Base-by-base conservation (phyloP, 73 alveolate genomes). In the Effrenium voratum region DNA sequence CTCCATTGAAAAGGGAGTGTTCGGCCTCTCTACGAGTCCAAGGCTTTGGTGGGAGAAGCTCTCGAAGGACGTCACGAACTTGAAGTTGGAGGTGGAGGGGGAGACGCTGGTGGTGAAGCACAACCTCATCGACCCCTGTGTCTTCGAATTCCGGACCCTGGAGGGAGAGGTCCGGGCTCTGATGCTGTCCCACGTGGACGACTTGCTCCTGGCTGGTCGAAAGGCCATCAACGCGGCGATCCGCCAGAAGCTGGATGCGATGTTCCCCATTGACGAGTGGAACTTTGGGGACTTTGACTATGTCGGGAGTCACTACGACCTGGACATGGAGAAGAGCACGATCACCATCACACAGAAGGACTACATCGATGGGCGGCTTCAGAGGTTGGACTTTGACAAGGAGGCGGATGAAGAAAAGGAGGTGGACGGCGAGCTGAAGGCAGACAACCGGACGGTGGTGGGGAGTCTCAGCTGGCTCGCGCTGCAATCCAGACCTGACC, bases 401-500 rank as follows among this genome's bases (percentile, higher is more conserved):
- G 93, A 55, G 60, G 41, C 79, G 30, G 55, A 44, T 43, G 34
- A 52, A 36, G 5, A 26, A 1, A n/a, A 3, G 6, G 44, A 5
- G 6, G 79, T 22, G 32, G 63, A 36, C 24, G 22, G 22, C 3
- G 93, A 84, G 32, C 81, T 55, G 63, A 38, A 55, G 12, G 93
- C 52, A 15, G 93, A 84, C 16, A 84, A 84, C 80, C 15, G 80
- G 36, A 84, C 93, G 0, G 38, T 85, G 12, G 63, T 63, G 10
- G 95, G 95, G 36, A 87, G 95, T 32, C 70, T 87, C 0, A 45
- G 68, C 5, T 87, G 86, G 95, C 80, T 87, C 36, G 68, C 84
- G 1, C 43, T 41, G 45, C 81, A 57, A 85, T 41, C 95, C 5
- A 46, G 95, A 8, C 95, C 95, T 1, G 93, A 84, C 59, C 80